Percentiles rank a stretch among this genome's conserved stretches.
Conservation (phyloP, 2,329 filamentous ascomycete species). For the Phoma herbarum region DNA sequence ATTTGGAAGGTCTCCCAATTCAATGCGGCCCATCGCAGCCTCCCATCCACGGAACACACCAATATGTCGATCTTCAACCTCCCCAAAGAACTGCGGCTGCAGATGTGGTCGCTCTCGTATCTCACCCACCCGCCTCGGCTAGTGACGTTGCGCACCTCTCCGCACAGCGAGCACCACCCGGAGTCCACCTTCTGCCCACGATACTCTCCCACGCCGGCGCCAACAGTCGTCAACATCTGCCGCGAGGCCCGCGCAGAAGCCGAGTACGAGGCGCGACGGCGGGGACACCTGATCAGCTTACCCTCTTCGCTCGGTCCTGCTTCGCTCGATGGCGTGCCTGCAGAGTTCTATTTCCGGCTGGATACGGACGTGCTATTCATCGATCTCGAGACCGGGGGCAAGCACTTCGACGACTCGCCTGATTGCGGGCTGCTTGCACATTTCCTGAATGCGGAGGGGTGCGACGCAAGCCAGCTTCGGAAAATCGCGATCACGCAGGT, state of each 20-base stretch:
- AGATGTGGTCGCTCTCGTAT: slow-evolving; percentile 33
- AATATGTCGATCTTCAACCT: slow-evolving; percentile 31
- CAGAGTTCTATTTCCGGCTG: slow-evolving; percentile 32
- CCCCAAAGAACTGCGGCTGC: slow-evolving; percentile 37
- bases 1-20: slow-evolving; percentile 5
- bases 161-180: slow-evolving; percentile 25
- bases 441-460: slow-evolving; percentile 22
- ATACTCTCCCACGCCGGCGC: slow-evolving; percentile 30
- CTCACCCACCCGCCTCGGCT: slow-evolving; percentile 31
- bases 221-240: slow-evolving; percentile 29
- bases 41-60: neutral
- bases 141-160: slow-evolving; percentile 28
- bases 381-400: slow-evolving; percentile 20
- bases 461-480: slow-evolving; percentile 19
- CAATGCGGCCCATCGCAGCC: slow-evolving; percentile 3
- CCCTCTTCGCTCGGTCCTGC: slow-evolving; percentile 6
- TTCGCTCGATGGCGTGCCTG: too few relatives aligned
- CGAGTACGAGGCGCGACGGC: slow-evolving; percentile 28
- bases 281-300: slow-evolving; percentile 24
- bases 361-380: slow-evolving; percentile 32
- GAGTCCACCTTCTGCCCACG: slow-evolving; percentile 30
- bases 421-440: slow-evolving; percentile 32
- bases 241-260: slow-evolving; percentile 33
- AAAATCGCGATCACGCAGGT: slow-evolving; percentile 30
- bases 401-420: slow-evolving; percentile 34